These are phyloP conservation scores for Trichothecium roseum DNA, from an alignment of 2,329 filamentous ascomycete genomes.

Conservation along the genomic window DNA sequence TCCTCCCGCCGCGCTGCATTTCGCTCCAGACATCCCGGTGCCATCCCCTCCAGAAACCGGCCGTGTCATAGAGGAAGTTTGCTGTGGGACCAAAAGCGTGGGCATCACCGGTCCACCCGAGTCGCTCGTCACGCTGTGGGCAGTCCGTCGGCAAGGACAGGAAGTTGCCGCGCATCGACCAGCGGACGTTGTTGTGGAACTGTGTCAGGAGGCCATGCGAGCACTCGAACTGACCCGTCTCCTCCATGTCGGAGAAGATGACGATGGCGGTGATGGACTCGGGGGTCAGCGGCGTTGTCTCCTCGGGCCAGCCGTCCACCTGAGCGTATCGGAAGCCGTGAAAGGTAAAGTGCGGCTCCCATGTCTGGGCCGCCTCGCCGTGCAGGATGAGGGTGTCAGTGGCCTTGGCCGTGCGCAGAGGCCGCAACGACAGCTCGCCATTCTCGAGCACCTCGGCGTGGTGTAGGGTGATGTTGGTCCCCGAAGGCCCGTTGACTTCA, in stretches of 20 bases:
- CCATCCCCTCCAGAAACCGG: slow-evolving; percentile 40
- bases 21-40: slow-evolving; percentile 32
- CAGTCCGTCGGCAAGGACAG: slow-evolving; percentile 47
- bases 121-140: slow-evolving; percentile 42
- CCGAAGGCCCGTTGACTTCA: slow-evolving; percentile 21
- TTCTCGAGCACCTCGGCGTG: slow-evolving; percentile 47
- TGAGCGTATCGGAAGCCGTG: slow-evolving; percentile 43
- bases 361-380: slow-evolving; percentile 13
- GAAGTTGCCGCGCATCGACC: slow-evolving; percentile 51
- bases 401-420: slow-evolving; percentile 31
- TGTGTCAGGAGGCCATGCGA: slow-evolving; percentile 41
- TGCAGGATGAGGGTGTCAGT: slow-evolving; percentile 26
- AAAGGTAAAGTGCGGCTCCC: slow-evolving; percentile 40
- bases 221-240: slow-evolving; percentile 38
- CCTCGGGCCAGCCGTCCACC: slow-evolving; percentile 29
- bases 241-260: slow-evolving; percentile 41
- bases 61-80: slow-evolving; percentile 41
- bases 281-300: slow-evolving; percentile 7
- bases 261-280: slow-evolving; percentile 18
- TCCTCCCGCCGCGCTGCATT: slow-evolving; percentile 10
- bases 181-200: slow-evolving; percentile 42
- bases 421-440: slow-evolving; percentile 25
- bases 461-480: slow-evolving; percentile 30
- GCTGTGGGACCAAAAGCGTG: slow-evolving; percentile 39
- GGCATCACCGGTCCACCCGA: slow-evolving; percentile 43